Base-by-base conservation (phyloP, 2,329 filamentous ascomycete genomes). In the Ilyonectria destructans region DNA sequence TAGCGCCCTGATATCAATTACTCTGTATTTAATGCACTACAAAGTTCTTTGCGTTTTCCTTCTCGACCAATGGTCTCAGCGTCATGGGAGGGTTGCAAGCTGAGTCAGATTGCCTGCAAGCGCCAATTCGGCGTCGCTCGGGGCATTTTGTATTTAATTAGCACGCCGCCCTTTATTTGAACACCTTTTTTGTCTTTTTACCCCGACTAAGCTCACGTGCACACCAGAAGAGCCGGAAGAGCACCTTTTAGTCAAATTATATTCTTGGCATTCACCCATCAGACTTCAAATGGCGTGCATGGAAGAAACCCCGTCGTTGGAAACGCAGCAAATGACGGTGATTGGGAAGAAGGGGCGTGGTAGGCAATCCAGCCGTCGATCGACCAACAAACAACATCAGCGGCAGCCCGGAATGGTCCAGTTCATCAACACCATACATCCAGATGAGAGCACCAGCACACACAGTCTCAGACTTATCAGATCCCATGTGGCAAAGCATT, bases 391-490 rank as follows among this genome's bases (percentile, higher is more conserved):
- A n/a, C 31, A 49, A 29, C 9, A 26, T 12, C 54, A 21, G 15
- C 3, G 2, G 31, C 8, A 52, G n/a, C 6, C 33, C 12, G 4
- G n/a, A 40, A 54, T 58, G 56, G 15, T 65, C 17, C 56, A 59
- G 15, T 65, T 65, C 37, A 65, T 65, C 31, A 59, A 65, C 19
- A 55, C 56, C 17, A 49, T 26, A 12, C 56, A 59, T 56, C 56
- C 62, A 19, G 49, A 59, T 12, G 62, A 59, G 4, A 37, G 13
- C 15, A 65, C 56, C 2, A 59, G 48, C 49, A 12, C 23, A n/a
- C 19, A 55, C 1, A 59, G 48, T 21, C 56, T 65, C 31, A 65
- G 49, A 6, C 40, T 43, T 2, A 65, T 65, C 37, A 59, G 62
- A 33, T 65, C 62, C 1, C 56, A 65, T 23, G 62, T 55, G 1